Evolutionary conservation across 1,284 basidiomycete species (phyloP).

Genomic region (Ustilago crameri): DNA sequence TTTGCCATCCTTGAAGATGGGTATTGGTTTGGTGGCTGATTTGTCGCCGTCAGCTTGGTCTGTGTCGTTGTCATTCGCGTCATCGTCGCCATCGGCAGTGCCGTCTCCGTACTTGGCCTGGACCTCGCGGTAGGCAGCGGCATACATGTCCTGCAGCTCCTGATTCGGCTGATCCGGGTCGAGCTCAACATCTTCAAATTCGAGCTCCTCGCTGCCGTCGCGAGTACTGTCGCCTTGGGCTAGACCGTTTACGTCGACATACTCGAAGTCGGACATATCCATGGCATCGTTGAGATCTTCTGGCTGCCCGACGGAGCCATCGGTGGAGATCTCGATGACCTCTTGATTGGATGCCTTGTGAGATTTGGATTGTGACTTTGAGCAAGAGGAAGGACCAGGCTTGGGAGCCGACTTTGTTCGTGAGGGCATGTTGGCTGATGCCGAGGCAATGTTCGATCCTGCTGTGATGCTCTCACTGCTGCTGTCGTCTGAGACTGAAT

Average conservation of each 20-base stretch:
- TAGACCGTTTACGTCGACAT: constrained; percentile 37
- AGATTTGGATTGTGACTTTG: constrained; percentile 1
- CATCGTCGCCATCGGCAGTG: constrained; percentile 8
- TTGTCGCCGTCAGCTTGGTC: constrained; percentile 21
- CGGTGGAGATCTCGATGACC: constrained; percentile 32
- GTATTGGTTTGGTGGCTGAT: constrained; percentile 6
- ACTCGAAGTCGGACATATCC: constrained; percentile 50
- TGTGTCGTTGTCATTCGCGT: constrained; percentile 15
- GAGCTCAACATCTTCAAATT: constrained; percentile 59
- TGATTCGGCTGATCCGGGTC: constrained; percentile 27
- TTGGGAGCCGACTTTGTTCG: constrained; percentile 9
- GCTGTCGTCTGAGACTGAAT: constrained; percentile 35
- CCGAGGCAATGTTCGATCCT: neutral
- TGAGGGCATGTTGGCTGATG: constrained; percentile 18
- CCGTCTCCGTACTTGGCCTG: constrained; percentile 31
- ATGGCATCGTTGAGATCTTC: constrained; percentile 30
- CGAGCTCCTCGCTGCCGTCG: constrained; percentile 29
- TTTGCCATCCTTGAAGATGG: constrained; percentile 60
- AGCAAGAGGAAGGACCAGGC: constrained; percentile 6
- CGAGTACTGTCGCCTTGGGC: constrained; percentile 11
- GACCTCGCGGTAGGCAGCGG: constrained; percentile 47
- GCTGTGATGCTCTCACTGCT: neutral
- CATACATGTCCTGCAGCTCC: constrained; percentile 49
- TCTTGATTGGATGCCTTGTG: constrained; percentile 5
- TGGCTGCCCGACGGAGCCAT: constrained; percentile 18